These are phyloP conservation scores for Cutaneotrichosporon sp. DNA, from an alignment of 1,284 basidiomycete species.

Conservation along the genomic window DNA sequence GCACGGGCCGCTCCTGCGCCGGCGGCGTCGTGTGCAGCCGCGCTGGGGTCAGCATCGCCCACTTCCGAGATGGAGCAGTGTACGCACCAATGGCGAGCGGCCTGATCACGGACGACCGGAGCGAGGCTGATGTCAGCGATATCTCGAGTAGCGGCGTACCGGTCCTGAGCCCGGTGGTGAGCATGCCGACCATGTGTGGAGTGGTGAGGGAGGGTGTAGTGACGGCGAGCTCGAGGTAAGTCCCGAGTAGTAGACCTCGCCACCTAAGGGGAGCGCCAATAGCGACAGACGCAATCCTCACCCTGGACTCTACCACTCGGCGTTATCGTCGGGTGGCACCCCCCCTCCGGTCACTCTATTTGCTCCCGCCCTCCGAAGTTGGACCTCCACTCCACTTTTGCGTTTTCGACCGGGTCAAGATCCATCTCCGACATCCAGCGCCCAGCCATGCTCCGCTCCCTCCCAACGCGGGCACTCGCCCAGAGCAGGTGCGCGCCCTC, in stretches of 20 bases:
- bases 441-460: constrained; percentile 22
- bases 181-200: constrained; percentile 35
- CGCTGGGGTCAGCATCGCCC: not conserved
- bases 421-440: not conserved
- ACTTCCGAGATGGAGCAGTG: not conserved
- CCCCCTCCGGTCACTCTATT: too few species aligned
- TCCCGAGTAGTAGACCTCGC: not conserved
- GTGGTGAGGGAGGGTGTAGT: constrained; percentile 9
- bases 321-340: not conserved
- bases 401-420: not conserved
- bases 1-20: constrained; percentile 45
- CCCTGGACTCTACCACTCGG: not conserved
- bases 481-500: constrained; percentile 19
- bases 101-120: constrained; percentile 38
- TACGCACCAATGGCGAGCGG: constrained; percentile 31
- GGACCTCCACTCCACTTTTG: not conserved
- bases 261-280: not conserved
- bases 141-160: constrained; percentile 22
- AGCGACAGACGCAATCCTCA: not conserved
- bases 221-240: not conserved
- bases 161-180: constrained; percentile 38
- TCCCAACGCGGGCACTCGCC: constrained; percentile 17
- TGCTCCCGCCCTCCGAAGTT: not conserved
- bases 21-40: constrained; percentile 37
- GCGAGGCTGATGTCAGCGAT: constrained; percentile 5